phyloP scores from a whole-genome alignment of 306 rosid genomes.

The Glycine soja region DNA sequence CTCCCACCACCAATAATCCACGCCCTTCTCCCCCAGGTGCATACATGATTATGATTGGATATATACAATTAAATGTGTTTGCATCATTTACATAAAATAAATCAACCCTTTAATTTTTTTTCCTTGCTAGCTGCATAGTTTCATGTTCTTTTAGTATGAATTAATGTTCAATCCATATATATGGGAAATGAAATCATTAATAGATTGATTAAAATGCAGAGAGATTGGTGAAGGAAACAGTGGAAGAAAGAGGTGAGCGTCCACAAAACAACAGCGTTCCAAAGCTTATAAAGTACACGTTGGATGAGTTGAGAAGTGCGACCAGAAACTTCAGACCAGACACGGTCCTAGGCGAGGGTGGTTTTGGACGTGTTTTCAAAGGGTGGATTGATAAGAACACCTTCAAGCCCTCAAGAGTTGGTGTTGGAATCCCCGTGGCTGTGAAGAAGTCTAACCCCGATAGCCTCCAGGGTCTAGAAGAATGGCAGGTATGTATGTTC shows the following conservation, averaged over 20 bases:
- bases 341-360: slow-evolving; percentile 81
- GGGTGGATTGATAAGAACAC: slow-evolving; percentile 80
- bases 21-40: neutral
- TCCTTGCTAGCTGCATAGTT: no score
- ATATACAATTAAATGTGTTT: no score
- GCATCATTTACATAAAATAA: no score
- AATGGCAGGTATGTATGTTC: slow-evolving; percentile 80
- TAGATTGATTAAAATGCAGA: slow-evolving; percentile 8
- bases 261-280: neutral
- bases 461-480: slow-evolving; percentile 74
- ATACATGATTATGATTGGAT: no score
- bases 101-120: no score
- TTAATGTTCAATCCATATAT: neutral
- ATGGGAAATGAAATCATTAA: no score
- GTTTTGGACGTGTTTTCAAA: slow-evolving; percentile 89
- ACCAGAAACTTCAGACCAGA: slow-evolving; percentile 82
- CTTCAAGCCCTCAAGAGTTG: slow-evolving; percentile 68
- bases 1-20: neutral
- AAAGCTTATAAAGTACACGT: slow-evolving; percentile 57
- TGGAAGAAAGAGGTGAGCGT: neutral
- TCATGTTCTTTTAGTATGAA: neutral
- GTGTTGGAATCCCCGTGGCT: slow-evolving; percentile 80
- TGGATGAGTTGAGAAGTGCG: slow-evolving; percentile 74
- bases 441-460: slow-evolving; percentile 79
- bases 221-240: neutral